phyloP scores from a whole-genome alignment of 2,329 filamentous ascomycete species.

The Aspergillus sp. region DNA sequence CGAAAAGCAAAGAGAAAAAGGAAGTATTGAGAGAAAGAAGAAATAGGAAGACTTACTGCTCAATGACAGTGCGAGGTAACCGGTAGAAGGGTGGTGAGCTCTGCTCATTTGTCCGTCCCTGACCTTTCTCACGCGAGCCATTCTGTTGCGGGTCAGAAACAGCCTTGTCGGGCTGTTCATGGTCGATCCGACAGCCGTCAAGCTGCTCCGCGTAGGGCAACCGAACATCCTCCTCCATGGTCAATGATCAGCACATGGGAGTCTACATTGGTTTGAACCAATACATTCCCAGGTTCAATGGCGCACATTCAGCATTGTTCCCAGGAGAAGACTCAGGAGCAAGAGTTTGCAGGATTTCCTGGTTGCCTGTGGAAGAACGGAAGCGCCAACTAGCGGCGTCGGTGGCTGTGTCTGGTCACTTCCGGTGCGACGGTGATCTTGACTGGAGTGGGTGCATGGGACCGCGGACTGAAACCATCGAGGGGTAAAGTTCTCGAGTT shows the following conservation, averaged over 20 bases:
- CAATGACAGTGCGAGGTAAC: conserved; percentile 29
- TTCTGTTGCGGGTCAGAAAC: conserved; percentile 8
- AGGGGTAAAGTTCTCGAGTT: neutral
- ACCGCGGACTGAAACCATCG: neutral
- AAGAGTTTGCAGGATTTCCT: conserved; percentile 5
- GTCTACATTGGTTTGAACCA: conserved; percentile 18
- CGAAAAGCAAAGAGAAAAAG: neutral
- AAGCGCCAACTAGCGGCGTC: conserved; percentile 15
- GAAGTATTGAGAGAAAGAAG: conserved; percentile 2
- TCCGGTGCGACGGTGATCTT: conserved; percentile 18
- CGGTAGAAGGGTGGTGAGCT: conserved; percentile 20
- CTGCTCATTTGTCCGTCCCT: conserved; percentile 7
- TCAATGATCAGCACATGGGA: conserved; percentile 14
- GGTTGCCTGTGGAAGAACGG: conserved; percentile 7
- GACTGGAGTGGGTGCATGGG: conserved; percentile 1
- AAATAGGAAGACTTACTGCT: conserved; percentile 24
- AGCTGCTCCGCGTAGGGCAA: conserved; percentile 17
- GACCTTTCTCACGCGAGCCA: conserved; percentile 4
- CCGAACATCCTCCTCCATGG: conserved; percentile 26
- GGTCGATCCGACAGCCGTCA: conserved; percentile 10
- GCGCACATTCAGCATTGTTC: conserved; percentile 12
- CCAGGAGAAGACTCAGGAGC: conserved; percentile 5
- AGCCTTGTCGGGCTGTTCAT: conserved; percentile 3
- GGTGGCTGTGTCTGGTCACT: conserved; percentile 20
- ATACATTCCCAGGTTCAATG: conserved; percentile 20